phyloP scores from a whole-genome alignment of 352 stramenopile genomes.

The Nothophytophthora sp. region DNA sequence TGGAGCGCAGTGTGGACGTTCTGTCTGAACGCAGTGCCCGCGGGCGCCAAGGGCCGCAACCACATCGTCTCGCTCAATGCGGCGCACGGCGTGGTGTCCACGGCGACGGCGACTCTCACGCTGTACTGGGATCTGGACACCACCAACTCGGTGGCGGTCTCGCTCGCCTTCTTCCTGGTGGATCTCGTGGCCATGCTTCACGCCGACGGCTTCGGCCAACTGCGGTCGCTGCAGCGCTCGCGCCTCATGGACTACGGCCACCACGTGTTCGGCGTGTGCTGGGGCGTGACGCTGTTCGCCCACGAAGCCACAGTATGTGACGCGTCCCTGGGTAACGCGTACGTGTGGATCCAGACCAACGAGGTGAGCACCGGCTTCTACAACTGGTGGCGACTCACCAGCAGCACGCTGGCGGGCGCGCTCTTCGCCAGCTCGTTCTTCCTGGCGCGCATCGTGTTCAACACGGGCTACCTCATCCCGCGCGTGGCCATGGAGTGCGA shows the following conservation, averaged over 20 bases:
- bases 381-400: constrained; percentile 78
- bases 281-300: constrained; percentile 58
- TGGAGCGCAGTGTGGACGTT: constrained; percentile 59
- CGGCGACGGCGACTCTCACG: constrained; percentile 40
- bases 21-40: constrained; percentile 42
- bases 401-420: constrained; percentile 49
- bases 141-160: constrained; percentile 59
- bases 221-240: constrained; percentile 41
- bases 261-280: constrained; percentile 67
- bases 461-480: constrained; percentile 66
- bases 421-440: constrained; percentile 72
- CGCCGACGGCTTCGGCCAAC: constrained; percentile 41
- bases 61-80: constrained; percentile 77
- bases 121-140: constrained; percentile 46
- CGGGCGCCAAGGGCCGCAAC: constrained; percentile 43
- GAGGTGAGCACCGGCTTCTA: constrained; percentile 83
- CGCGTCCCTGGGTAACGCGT: constrained; percentile 56
- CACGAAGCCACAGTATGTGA: constrained; percentile 61
- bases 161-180: constrained; percentile 71
- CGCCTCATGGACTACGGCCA: constrained; percentile 75
- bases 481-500: constrained; percentile 44
- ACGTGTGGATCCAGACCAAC: constrained; percentile 87
- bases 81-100: constrained; percentile 66
- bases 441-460: constrained; percentile 67
- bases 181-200: constrained; percentile 66